A percentile compares a stretch with the other conserved stretches of the same genome.
Evolutionary conservation across 495 filamentous ascomycete species (phyloP).

Genomic region (Penicillium chermesinum): DNA sequence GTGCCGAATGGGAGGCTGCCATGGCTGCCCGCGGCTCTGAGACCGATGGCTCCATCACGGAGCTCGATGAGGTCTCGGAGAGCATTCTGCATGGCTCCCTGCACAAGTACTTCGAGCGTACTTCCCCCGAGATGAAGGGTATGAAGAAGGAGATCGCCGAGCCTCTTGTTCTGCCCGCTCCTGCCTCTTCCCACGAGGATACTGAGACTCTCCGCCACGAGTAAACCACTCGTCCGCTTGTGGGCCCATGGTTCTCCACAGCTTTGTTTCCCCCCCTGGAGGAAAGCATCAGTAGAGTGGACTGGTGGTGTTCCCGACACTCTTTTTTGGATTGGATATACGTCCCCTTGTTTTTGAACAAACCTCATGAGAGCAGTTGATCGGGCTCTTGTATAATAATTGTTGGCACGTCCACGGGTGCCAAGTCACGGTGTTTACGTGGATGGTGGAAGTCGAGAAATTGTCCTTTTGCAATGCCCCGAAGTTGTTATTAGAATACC

Average conservation of each 20-base stretch:
- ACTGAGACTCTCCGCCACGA: constrained; percentile 11
- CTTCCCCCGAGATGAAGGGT: constrained; percentile 39
- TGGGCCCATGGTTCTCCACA: too few species aligned
- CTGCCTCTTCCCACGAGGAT: constrained; percentile 12
- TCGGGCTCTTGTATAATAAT: not conserved
- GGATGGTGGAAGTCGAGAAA: not conserved
- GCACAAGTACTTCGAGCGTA: constrained; percentile 43
- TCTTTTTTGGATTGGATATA: not conserved
- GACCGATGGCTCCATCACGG: constrained; percentile 25
- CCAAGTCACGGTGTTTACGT: too few species aligned
- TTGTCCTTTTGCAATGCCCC: not conserved
- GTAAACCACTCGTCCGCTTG: constrained; percentile 7
- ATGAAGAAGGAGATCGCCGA: constrained; percentile 25
- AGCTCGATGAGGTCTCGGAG: constrained; percentile 30
- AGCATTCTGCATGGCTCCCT: constrained; percentile 34
- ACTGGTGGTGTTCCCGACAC: not conserved
- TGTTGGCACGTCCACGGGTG: not conserved
- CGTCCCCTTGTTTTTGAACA: not conserved
- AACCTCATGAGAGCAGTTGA: not conserved
- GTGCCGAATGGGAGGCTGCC: constrained; percentile 55
- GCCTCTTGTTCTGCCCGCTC: constrained; percentile 12
- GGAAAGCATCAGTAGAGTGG: not conserved
- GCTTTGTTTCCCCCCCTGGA: too few species aligned
- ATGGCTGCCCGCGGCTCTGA: constrained; percentile 40
- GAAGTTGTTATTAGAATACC: not conserved